Evolutionary conservation across 2,329 filamentous ascomycete species (phyloP).

Genomic region (Nemania sp.): DNA sequence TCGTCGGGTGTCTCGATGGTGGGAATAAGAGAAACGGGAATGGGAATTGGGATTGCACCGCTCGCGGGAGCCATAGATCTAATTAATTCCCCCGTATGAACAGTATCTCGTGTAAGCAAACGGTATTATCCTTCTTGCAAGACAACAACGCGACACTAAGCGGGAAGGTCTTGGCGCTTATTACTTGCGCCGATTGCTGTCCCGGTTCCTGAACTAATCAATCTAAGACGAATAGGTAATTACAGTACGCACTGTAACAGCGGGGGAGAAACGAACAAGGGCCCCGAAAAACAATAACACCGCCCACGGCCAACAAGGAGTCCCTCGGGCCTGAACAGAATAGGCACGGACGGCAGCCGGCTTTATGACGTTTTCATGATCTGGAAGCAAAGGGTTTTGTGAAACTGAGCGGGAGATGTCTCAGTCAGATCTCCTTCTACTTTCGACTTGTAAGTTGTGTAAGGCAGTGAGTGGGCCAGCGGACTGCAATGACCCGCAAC

Average conservation of each 20-base stretch:
- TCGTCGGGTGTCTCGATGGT: slow-evolving; percentile 36
- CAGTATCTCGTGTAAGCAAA: not conserved
- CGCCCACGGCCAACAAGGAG: not conserved
- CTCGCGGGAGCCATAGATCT: slow-evolving; percentile 22
- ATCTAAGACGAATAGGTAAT: no score
- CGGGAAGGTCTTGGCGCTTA: slow-evolving; percentile 32
- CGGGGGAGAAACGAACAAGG: slow-evolving; percentile 5
- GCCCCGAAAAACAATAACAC: slow-evolving; percentile 1
- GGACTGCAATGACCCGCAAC: no score
- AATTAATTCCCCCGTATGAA: not conserved
- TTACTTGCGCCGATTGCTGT: slow-evolving; percentile 30
- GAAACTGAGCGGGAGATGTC: slow-evolving; percentile 9
- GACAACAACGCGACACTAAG: slow-evolving; percentile 8
- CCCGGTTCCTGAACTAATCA: slow-evolving; percentile 10
- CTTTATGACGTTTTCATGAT: slow-evolving; percentile 33
- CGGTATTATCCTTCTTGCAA: not conserved
- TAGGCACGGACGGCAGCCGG: slow-evolving; percentile 14
- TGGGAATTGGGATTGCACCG: slow-evolving; percentile 23
- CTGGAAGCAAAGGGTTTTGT: slow-evolving; percentile 5
- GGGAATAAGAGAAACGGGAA: slow-evolving; percentile 38
- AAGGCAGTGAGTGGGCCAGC: no score
- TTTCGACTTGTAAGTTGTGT: no score
- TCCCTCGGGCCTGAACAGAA: not conserved
- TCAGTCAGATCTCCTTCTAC: not conserved
- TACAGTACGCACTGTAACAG: not conserved